A percentile compares a stretch with the other conserved stretches of the same genome.
Conservation (phyloP, 495 filamentous ascomycete species). For the Clohesyomyces aquaticus region DNA sequence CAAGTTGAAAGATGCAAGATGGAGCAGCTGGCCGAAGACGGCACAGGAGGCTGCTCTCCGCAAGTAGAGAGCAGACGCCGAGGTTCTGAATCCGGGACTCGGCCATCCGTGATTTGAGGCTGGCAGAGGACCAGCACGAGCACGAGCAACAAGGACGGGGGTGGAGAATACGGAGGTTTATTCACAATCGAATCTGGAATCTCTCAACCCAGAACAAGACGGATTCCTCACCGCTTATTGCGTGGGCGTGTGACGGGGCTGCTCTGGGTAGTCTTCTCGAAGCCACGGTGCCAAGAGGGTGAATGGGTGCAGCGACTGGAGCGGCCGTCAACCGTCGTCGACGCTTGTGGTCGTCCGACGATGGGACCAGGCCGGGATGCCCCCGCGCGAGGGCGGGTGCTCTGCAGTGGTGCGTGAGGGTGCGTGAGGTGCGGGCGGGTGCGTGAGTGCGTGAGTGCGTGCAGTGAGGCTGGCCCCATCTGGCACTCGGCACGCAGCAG, state of each 20-base stretch:
- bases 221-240: neutral
- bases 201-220: neutral
- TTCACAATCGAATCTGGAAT: too few relatives aligned
- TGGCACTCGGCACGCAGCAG: neutral
- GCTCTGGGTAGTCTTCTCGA: slow-evolving; percentile 12
- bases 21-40: slow-evolving; percentile 19
- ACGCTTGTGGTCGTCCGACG: neutral
- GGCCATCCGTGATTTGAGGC: slow-evolving; percentile 20
- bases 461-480: neutral
- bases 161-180: too few relatives aligned
- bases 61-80: too few relatives aligned
- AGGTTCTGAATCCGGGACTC: slow-evolving; percentile 29
- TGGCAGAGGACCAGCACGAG: too few relatives aligned
- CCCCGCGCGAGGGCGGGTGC: too few relatives aligned
- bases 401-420: too few relatives aligned
- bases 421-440: too few relatives aligned
- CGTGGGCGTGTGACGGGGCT: neutral
- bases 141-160: too few relatives aligned
- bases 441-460: too few relatives aligned
- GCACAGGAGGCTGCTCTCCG: slow-evolving; percentile 5
- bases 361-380: neutral
- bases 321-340: neutral
- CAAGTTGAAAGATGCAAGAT: too few relatives aligned
- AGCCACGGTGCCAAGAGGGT: slow-evolving; percentile 22
- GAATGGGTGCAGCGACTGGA: slow-evolving; percentile 7